These are phyloP conservation scores for Glycine tomentella DNA, from an alignment of 306 rosid species.

Conservation along the genomic window DNA sequence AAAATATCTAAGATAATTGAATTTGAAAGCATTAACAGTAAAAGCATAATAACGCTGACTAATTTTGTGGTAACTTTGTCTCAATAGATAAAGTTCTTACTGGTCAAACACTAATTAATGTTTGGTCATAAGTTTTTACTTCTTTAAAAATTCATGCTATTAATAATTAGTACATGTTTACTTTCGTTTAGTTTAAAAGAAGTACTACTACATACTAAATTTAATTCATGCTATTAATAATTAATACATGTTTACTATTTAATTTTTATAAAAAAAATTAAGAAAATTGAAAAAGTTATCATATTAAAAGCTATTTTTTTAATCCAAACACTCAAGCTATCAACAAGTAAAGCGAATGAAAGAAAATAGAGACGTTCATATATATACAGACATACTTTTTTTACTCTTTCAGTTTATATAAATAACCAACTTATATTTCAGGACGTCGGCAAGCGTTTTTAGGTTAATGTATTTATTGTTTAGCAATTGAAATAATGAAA, in stretches of 20 bases:
- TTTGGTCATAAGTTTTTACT: not conserved
- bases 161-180: not conserved
- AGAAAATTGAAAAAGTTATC: not conserved
- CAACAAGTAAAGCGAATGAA: not conserved
- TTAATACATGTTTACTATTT: too few species aligned
- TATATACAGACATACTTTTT: not conserved
- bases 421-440: not conserved
- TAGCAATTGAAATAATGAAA: not conserved
- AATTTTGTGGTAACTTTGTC: not conserved
- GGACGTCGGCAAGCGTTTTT: not conserved
- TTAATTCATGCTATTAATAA: too few species aligned
- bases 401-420: not conserved
- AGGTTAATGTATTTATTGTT: not conserved
- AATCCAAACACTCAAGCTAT: not conserved
- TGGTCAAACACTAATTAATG: slow-evolving; percentile 20
- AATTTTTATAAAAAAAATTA: too few species aligned
- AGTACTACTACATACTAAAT: too few species aligned
- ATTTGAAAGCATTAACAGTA: not conserved
- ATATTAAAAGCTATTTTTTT: not conserved
- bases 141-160: too few species aligned
- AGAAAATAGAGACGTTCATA: not conserved
- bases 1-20: not conserved
- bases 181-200: too few species aligned
- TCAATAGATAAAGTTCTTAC: not conserved
- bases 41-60: not conserved